Evolutionary conservation across 352 stramenopile species (phyloP).

Genomic region (Pythium sukuiense): DNA sequence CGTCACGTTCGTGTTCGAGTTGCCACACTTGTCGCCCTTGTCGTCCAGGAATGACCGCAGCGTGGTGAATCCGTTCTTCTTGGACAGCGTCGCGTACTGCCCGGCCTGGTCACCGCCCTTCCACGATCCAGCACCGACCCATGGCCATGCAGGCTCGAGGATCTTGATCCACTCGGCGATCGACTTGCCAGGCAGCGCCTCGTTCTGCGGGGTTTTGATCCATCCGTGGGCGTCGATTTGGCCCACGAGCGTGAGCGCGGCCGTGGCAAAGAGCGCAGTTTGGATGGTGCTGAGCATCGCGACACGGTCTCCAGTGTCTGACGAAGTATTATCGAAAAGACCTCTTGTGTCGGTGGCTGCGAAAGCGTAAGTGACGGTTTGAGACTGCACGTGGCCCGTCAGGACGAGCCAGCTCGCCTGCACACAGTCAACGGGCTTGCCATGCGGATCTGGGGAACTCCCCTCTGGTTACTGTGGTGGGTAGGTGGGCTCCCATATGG

Average conservation of each 20-base stretch:
- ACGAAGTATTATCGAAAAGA: too few species aligned
- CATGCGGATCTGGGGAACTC: not conserved
- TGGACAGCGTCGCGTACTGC: slow-evolving; percentile 7
- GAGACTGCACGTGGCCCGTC: not conserved
- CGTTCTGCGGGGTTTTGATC: not conserved
- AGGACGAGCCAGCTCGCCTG: not conserved
- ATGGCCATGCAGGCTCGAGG: not conserved
- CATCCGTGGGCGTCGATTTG: not conserved
- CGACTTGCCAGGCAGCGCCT: not conserved
- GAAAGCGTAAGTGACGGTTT: not conserved
- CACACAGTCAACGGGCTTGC: not conserved
- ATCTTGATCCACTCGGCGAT: slow-evolving; percentile 1
- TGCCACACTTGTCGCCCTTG: slow-evolving; percentile 14
- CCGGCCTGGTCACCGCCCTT: slow-evolving; percentile 1
- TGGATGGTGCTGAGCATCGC: not conserved
- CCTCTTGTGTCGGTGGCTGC: not conserved
- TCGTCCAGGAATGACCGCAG: slow-evolving; percentile 23
- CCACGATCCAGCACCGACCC: slow-evolving; percentile 1
- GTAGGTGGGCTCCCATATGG: too few species aligned
- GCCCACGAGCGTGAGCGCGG: not conserved
- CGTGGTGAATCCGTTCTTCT: slow-evolving; percentile 3
- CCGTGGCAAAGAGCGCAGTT: not conserved
- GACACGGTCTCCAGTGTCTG: not conserved
- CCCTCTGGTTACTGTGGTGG: too few species aligned
- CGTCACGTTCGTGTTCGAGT: slow-evolving; percentile 16